Evolutionary conservation across 2,329 filamentous ascomycete genomes (phyloP).

Genomic region (Celoporthe dispersa): DNA sequence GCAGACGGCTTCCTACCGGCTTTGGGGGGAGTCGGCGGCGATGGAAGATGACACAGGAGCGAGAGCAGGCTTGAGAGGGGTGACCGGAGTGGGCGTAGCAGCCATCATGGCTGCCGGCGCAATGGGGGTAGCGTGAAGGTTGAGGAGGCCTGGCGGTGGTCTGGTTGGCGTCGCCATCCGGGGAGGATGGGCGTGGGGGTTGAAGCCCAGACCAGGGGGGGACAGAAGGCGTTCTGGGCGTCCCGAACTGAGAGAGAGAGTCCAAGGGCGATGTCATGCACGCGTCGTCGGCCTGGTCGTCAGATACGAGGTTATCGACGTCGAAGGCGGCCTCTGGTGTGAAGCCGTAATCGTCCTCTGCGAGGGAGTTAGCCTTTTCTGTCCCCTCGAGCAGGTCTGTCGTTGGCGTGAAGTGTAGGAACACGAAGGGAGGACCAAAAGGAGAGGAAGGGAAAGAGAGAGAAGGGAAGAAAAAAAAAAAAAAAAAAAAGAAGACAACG

Average conservation of each 20-base stretch:
- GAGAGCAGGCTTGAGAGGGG: conserved; percentile 39
- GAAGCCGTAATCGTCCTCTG: conserved; percentile 67
- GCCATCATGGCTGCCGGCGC: conserved; percentile 23
- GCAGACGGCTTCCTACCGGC: conserved; percentile 33
- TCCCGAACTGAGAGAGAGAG: conserved; percentile 15
- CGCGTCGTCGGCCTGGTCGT: conserved; percentile 46
- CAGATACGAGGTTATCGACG: conserved; percentile 72
- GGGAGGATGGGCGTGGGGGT: conserved; percentile 27
- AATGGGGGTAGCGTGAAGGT: conserved; percentile 22
- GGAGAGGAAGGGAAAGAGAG: too few species aligned
- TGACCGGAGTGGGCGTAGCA: conserved; percentile 35
- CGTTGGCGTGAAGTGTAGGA: conserved; percentile 26
- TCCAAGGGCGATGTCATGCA: neutral
- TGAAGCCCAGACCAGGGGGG: conserved; percentile 29
- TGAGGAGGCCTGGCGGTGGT: conserved; percentile 29
- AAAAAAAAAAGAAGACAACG: neutral
- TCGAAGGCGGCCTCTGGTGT: conserved; percentile 65
- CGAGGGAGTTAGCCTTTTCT: conserved; percentile 36
- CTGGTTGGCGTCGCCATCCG: conserved; percentile 27
- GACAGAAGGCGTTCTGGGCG: conserved; percentile 12
- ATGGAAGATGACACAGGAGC: conserved; percentile 32
- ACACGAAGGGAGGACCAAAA: too few species aligned
- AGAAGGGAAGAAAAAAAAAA: neutral
- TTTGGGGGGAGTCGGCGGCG: conserved; percentile 29
- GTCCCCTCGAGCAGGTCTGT: conserved; percentile 16